These are phyloP conservation scores for Cicer bijugum DNA, from an alignment of 306 rosid species.

Conservation along the genomic window DNA sequence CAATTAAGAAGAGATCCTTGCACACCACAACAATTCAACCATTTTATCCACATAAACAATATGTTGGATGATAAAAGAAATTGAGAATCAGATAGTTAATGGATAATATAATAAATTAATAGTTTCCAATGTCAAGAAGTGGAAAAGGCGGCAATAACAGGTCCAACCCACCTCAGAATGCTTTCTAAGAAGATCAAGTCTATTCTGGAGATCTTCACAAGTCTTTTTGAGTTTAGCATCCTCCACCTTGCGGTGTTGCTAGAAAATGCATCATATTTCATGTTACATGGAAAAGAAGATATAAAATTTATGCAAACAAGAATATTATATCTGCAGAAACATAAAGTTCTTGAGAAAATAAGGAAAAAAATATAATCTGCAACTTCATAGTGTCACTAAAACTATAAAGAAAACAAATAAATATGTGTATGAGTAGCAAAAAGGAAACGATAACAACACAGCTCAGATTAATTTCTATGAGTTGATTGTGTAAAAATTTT, in stretches of 20 bases:
- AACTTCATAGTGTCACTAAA: constrained; percentile 20
- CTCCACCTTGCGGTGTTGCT: constrained; percentile 73
- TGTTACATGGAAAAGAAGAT: constrained; percentile 31
- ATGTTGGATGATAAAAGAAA: constrained; percentile 19
- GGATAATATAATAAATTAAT: not conserved
- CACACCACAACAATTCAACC: constrained; percentile 32
- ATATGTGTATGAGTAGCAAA: not conserved
- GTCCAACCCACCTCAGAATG: constrained; percentile 76
- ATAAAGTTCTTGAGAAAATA: constrained; percentile 24
- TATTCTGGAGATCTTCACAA: constrained; percentile 80
- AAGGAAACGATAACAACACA: constrained; percentile 31
- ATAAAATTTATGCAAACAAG: constrained; percentile 34
- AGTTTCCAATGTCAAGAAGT: constrained; percentile 30
- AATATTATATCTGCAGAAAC: constrained; percentile 26
- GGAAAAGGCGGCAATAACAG: constrained; percentile 35
- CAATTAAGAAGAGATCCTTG: not conserved
- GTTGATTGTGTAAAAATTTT: not conserved
- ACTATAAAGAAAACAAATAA: constrained; percentile 13
- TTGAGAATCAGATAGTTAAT: constrained; percentile 30
- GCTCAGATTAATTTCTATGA: constrained; percentile 20
- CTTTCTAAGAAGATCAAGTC: constrained; percentile 76
- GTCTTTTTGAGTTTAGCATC: constrained; percentile 66
- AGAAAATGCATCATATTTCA: constrained; percentile 44
- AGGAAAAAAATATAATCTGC: constrained; percentile 27
- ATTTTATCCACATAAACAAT: constrained; percentile 26